Percentiles rank a stretch among this genome's conserved stretches.
Evolutionary conservation across 805 yeast genomes (phyloP).

Genomic region (Wickerhamiella brachini): DNA sequence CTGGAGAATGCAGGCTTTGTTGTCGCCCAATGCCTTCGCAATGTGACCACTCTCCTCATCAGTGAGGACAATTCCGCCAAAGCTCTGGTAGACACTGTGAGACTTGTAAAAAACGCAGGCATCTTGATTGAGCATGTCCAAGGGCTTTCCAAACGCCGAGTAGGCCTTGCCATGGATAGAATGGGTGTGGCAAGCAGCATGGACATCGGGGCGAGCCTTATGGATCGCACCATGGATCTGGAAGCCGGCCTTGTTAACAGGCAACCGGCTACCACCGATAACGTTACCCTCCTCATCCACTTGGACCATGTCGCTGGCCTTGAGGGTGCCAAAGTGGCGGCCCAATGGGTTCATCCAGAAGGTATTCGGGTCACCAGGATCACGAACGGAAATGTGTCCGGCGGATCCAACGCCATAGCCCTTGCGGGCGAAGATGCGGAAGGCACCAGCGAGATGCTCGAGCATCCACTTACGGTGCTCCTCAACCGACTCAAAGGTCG

Average conservation of each 20-base stretch:
- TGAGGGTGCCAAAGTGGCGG: constrained; percentile 51
- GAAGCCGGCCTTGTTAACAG: constrained; percentile 58
- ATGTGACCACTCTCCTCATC: constrained; percentile 47
- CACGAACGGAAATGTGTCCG: constrained; percentile 77
- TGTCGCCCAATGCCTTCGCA: constrained; percentile 45
- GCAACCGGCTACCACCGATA: constrained; percentile 42
- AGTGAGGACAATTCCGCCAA: constrained; percentile 71
- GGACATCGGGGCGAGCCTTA: constrained; percentile 53
- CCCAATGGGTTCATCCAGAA: constrained; percentile 87
- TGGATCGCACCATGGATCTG: constrained; percentile 56
- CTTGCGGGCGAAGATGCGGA: constrained; percentile 66
- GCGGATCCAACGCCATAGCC: constrained; percentile 68
- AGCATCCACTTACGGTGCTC: constrained; percentile 18
- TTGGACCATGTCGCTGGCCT: constrained; percentile 49
- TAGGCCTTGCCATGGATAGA: constrained; percentile 52
- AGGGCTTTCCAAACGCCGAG: constrained; percentile 47
- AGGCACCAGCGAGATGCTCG: constrained; percentile 74
- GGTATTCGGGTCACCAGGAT: constrained; percentile 65
- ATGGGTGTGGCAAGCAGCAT: constrained; percentile 63
- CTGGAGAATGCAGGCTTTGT: constrained; percentile 45
- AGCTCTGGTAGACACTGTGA: constrained; percentile 52
- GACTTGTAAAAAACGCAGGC: constrained; percentile 50
- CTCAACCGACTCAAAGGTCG: constrained; percentile 10
- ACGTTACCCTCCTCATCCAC: constrained; percentile 49
- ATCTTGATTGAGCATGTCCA: constrained; percentile 75